Conservation (phyloP, 306 rosid species). For the Trifolium dubium region DNA sequence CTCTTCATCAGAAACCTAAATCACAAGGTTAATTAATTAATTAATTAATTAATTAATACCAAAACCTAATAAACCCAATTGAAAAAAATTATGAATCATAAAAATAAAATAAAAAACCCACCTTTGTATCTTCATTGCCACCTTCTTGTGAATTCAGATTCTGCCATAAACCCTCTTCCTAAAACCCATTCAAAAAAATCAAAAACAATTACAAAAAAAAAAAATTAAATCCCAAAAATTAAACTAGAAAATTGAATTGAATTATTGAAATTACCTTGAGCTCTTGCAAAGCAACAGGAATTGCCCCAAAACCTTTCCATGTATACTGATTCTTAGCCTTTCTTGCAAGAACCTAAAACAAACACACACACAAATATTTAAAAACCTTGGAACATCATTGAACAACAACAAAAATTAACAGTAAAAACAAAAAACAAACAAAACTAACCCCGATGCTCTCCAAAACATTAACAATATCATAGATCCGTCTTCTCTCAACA, state of each 20-base stretch:
- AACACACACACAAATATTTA: neutral
- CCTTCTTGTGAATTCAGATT: slow-evolving; percentile 48
- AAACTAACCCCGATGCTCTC: slow-evolving; percentile 83
- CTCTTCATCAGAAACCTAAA: slow-evolving; percentile 69
- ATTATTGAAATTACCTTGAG: slow-evolving; percentile 59
- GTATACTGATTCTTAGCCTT: slow-evolving; percentile 88
- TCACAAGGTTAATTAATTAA: neutral
- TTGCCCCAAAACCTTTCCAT: slow-evolving; percentile 87
- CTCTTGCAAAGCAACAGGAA: slow-evolving; percentile 61
- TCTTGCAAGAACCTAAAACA: slow-evolving; percentile 70
- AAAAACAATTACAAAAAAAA: neutral
- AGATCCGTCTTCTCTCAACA: slow-evolving; percentile 92
- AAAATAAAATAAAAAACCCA: slow-evolving; percentile 22
- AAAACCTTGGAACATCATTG: neutral
- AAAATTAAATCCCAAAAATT: neutral
- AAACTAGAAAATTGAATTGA: neutral
- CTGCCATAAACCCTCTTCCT: slow-evolving; percentile 75
- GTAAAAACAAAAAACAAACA: neutral
- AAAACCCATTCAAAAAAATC: slow-evolving; percentile 19
- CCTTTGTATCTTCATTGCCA: slow-evolving; percentile 53
- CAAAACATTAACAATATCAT: slow-evolving; percentile 86
- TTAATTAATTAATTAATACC: neutral
- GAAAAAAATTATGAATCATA: neutral
- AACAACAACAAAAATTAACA: neutral
- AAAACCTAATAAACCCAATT: neutral